phyloP scores from a whole-genome alignment of 2,329 filamentous ascomycete genomes.

The Scedosporium minutisporum region DNA sequence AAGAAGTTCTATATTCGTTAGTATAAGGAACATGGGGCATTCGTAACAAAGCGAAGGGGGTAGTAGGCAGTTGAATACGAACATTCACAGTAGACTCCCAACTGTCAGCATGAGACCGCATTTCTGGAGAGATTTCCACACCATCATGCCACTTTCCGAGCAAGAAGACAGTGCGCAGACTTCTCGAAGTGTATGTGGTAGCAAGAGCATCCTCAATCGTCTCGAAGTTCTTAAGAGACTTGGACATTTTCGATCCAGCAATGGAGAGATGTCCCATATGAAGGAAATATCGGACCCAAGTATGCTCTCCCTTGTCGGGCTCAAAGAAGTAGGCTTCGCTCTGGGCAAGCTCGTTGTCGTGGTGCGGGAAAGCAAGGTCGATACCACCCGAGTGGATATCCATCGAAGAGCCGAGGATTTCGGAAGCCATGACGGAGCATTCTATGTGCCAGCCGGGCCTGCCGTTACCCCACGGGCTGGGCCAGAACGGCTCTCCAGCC shows the following conservation, averaged over 20 bases:
- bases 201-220: constrained; percentile 77
- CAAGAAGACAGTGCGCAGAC: constrained; percentile 76
- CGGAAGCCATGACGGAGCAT: constrained; percentile 91
- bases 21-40: background rate
- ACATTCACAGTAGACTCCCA: constrained; percentile 75
- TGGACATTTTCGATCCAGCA: constrained; percentile 89
- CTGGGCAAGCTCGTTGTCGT: constrained; percentile 87
- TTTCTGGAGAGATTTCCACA: constrained; percentile 79
- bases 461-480: constrained; percentile 77
- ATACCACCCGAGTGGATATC: constrained; percentile 72
- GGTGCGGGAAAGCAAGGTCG: constrained; percentile 84
- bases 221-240: constrained; percentile 90
- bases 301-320: constrained; percentile 42
- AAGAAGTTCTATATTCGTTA: constrained; percentile 43
- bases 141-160: constrained; percentile 85
- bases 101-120: constrained; percentile 61
- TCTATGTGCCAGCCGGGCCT: constrained; percentile 96
- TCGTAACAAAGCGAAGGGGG: background rate
- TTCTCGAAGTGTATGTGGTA: constrained; percentile 63
- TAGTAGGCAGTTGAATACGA: background rate
- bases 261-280: constrained; percentile 89
- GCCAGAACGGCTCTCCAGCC: constrained; percentile 84
- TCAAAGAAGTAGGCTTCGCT: constrained; percentile 73
- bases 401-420: constrained; percentile 73
- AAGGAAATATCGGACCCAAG: constrained; percentile 93